These are phyloP conservation scores for Pestalotiopsis sp. DNA, from an alignment of 2,329 filamentous ascomycete genomes.

Conservation along the genomic window DNA sequence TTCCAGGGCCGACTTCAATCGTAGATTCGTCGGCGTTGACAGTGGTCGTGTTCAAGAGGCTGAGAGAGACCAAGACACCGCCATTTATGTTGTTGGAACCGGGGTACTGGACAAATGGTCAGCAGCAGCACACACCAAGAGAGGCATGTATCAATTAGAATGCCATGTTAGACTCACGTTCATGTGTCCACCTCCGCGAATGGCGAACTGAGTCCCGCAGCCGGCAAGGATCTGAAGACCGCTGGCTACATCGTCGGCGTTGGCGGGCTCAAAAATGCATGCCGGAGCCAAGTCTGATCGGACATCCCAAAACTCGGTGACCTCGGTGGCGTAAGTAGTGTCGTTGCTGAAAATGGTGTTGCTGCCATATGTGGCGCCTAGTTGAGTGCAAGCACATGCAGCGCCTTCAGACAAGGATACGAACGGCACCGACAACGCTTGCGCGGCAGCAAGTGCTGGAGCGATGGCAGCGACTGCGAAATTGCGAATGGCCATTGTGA, in stretches of 20 bases:
- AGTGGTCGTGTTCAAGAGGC: slow-evolving; percentile 12
- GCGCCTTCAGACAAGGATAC: background rate
- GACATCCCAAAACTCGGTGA: slow-evolving; percentile 2
- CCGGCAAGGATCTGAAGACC: background rate
- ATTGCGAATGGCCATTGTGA: background rate
- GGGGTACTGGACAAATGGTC: slow-evolving; percentile 24
- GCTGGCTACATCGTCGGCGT: background rate
- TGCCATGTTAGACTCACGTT: background rate
- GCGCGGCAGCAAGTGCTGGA: background rate
- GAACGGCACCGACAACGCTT: background rate
- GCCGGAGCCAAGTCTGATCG: background rate
- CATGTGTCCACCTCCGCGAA: slow-evolving; percentile 31
- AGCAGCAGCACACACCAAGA: background rate
- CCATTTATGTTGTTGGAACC: slow-evolving; percentile 17
- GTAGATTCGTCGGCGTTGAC: slow-evolving; percentile 7
- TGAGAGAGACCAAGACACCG: slow-evolving; percentile 15
- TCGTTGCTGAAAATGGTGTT: background rate
- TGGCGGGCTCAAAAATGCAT: background rate
- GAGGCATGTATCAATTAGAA: background rate
- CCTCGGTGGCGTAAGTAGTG: background rate
- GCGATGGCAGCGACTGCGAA: background rate
- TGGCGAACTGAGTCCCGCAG: slow-evolving; percentile 20
- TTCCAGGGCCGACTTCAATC: slow-evolving; percentile 9
- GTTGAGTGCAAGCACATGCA: background rate
- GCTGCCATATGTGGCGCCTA: background rate